Percentiles rank a stretch among this genome's conserved stretches.
These are phyloP conservation scores for Lunularia cruciata DNA, from an alignment of 225 moss, liverwort and hornwort genomes.

Conservation along the genomic window DNA sequence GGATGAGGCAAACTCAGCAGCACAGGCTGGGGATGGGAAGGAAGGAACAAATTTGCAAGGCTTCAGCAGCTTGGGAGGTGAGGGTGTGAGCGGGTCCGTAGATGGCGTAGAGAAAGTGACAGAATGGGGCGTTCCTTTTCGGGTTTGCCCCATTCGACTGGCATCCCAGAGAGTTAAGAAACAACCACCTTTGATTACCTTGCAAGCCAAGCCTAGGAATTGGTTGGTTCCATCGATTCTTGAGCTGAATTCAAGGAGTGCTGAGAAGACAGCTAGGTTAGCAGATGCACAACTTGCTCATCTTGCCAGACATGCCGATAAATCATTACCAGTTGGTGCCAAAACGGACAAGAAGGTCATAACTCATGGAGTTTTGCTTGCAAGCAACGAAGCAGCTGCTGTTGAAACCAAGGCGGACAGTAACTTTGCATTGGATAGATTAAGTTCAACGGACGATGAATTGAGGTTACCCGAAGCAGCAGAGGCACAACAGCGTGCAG, in stretches of 20 bases:
- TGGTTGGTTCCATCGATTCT: slow-evolving; percentile 70
- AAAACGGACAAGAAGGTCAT: slow-evolving; percentile 44
- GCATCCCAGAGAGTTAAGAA: slow-evolving; percentile 47
- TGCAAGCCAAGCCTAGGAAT: slow-evolving; percentile 74
- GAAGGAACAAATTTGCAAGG: slow-evolving; percentile 40
- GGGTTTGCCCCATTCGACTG: slow-evolving; percentile 55
- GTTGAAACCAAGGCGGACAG: not conserved
- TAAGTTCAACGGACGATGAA: slow-evolving; percentile 21
- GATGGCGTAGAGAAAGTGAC: slow-evolving; percentile 18
- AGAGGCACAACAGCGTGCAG: slow-evolving; percentile 24
- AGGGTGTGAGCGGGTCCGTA: slow-evolving; percentile 7
- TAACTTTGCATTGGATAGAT: slow-evolving; percentile 16
- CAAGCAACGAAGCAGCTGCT: slow-evolving; percentile 7
- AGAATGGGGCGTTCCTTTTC: slow-evolving; percentile 50
- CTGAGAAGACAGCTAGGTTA: slow-evolving; percentile 33
- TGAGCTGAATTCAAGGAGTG: slow-evolving; percentile 68
- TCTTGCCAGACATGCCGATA: slow-evolving; percentile 41
- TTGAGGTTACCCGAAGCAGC: slow-evolving; percentile 26
- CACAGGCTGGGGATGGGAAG: slow-evolving; percentile 21
- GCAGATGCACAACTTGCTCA: slow-evolving; percentile 49
- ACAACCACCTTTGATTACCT: slow-evolving; percentile 74
- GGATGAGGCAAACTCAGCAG: slow-evolving; percentile 51
- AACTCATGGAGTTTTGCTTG: slow-evolving; percentile 61
- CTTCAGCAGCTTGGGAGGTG: slow-evolving; percentile 9
- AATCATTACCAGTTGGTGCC: slow-evolving; percentile 1